Percentiles rank a stretch among this genome's conserved stretches.
phyloP scores from a whole-genome alignment of 106 monocot species.

The Iris macrosiphon region DNA sequence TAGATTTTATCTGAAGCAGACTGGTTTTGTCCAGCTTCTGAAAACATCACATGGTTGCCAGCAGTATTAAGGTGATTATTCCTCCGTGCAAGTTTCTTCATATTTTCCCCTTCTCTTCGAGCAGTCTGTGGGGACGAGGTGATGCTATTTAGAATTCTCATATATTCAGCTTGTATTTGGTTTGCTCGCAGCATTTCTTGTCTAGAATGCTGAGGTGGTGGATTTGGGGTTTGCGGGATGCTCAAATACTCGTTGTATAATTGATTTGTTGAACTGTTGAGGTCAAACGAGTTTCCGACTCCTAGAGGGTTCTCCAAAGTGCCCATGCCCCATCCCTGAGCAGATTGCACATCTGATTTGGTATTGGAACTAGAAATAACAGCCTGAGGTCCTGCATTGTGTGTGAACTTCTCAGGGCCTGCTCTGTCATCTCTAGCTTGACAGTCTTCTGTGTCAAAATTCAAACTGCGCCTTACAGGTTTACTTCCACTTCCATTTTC shows the following conservation, averaged over 20 bases:
- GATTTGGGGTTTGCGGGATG: not conserved
- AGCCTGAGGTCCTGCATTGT: not conserved
- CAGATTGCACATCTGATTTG: conserved; percentile 5
- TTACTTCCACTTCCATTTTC: conserved; percentile 3
- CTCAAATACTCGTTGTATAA: conserved; percentile 22
- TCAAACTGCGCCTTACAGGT: conserved; percentile 45
- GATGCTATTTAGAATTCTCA: not conserved
- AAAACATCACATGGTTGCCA: too few relatives aligned
- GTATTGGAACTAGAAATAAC: not conserved
- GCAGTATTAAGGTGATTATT: too few relatives aligned
- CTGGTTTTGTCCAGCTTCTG: too few relatives aligned
- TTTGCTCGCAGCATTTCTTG: conserved; percentile 5
- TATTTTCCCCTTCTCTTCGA: too few relatives aligned
- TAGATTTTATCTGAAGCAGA: not conserved
- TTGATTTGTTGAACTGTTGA: conserved; percentile 42
- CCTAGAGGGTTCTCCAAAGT: conserved; percentile 6
- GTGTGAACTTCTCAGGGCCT: not conserved
- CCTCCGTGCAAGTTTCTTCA: too few relatives aligned
- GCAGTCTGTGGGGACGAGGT: not conserved
- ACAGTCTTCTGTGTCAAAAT: conserved; percentile 35
- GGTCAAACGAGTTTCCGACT: conserved; percentile 3
- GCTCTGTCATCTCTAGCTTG: not conserved
- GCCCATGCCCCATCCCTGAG: conserved; percentile 6
- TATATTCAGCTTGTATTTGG: conserved; percentile 35
- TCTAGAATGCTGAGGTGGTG: not conserved